Base-by-base conservation (phyloP, 129 eudicot genomes). In the Rutidosis leptorrhynchoides region DNA sequence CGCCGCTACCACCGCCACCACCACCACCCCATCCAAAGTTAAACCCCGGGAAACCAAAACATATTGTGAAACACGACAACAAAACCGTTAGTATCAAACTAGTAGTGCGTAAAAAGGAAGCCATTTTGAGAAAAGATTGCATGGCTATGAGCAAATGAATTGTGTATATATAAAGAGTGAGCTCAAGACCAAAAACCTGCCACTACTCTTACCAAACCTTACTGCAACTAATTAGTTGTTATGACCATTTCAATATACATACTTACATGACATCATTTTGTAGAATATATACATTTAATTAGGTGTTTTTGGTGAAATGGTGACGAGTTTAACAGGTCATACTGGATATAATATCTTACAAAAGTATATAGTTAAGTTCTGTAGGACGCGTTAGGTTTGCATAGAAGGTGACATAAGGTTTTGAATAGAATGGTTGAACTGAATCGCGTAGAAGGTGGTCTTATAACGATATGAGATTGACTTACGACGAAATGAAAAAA, bases 41-140 rank as follows among this genome's bases (percentile, higher is more conserved):
- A 20, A 65, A 81, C 54, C 84, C 96, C 2, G 92, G 92, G 48
- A 82, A 81, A 72, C 84, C 99, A 15, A 59, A 70, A 59, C 74
- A 75, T 21, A 54, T 21, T 19, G 69, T 15, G 9, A 62, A 80
- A 52, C 35, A 68, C 28, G 75, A 80, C 24, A 89, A 33, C 53
- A 80, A 62, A 77, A 61, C 73, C 45, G 78, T 33, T 30, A 82
- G 23, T 24, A 77, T 33, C 55, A 78, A 73, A 46, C 48, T 65
- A 40, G 64, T 65, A 40, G 64, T 62, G 57, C 30, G 75, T 40
- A 80, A 35, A 54, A 73, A 46, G 58, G 75, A 79, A 69, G 85
- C 85, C 96, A 89, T 24, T 49, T 90, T 71, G 37, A 22, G 62
- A 30, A 67, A n/a, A 16, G 63, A 64, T 56, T 57, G 78, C 69